Conservation (phyloP, 176 grass and related monocot species). For the Oryza meyeriana region DNA sequence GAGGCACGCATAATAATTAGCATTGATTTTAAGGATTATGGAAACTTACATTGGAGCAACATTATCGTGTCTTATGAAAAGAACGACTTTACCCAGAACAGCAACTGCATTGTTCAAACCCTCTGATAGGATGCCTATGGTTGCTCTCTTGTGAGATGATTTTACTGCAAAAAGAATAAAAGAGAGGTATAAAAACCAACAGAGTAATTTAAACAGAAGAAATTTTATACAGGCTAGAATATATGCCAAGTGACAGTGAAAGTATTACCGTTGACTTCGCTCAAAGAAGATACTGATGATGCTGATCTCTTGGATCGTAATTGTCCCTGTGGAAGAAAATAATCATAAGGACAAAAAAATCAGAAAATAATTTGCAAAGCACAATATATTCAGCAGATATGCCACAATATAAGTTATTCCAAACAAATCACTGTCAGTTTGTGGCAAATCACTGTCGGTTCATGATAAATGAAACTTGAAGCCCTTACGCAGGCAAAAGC, state of each 20-base stretch:
- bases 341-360: not conserved
- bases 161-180: constrained; percentile 55
- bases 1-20: constrained; percentile 6
- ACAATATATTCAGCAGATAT: constrained; percentile 22
- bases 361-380: constrained; percentile 28
- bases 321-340: constrained; percentile 43
- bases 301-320: constrained; percentile 57
- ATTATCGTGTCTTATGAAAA: constrained; percentile 72
- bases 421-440: not conserved
- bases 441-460: not conserved
- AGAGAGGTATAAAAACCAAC: constrained; percentile 33
- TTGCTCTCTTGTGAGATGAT: constrained; percentile 61
- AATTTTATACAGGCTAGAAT: constrained; percentile 21
- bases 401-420: constrained; percentile 15
- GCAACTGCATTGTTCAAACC: constrained; percentile 70
- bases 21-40: constrained; percentile 8
- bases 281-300: constrained; percentile 56
- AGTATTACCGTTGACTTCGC: constrained; percentile 66
- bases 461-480: not conserved
- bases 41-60: constrained; percentile 81
- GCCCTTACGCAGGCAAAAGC: not conserved
- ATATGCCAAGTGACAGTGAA: constrained; percentile 9
- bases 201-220: not conserved
- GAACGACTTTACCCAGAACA: constrained; percentile 67
- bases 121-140: constrained; percentile 52